Evolutionary conservation across 306 rosid species (phyloP).

Genomic region (Rubus idaeus): DNA sequence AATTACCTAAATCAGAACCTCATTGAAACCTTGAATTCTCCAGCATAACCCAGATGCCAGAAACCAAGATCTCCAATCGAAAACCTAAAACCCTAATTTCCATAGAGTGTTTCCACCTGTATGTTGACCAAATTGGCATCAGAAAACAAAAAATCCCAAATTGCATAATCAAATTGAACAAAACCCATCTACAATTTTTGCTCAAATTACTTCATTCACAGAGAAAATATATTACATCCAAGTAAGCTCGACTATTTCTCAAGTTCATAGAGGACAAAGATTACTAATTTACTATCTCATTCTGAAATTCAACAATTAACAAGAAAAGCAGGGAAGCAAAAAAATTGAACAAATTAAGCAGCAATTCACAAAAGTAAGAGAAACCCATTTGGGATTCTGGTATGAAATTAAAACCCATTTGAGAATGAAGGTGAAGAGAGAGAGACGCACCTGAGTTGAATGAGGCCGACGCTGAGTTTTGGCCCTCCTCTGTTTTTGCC

Average conservation of each 20-base stretch:
- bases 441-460: slow-evolving; percentile 6
- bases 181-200: background rate
- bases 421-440: background rate
- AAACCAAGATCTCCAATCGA: slow-evolving; percentile 34
- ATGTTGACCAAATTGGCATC: slow-evolving; percentile 37
- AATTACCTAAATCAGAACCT: slow-evolving; percentile 29
- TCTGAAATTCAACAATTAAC: background rate
- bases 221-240: background rate
- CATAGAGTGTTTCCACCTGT: slow-evolving; percentile 32
- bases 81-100: slow-evolving; percentile 59
- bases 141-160: slow-evolving; percentile 12
- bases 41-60: slow-evolving; percentile 42
- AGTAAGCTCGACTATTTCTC: background rate
- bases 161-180: background rate
- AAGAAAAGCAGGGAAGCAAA: background rate
- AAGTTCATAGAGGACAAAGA: background rate
- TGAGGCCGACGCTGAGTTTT: background rate
- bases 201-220: slow-evolving; percentile 8
- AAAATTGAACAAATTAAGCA: background rate
- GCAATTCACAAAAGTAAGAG: background rate
- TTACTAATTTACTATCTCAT: background rate
- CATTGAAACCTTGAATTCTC: slow-evolving; percentile 32
- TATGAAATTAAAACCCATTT: background rate
- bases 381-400: background rate
- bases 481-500: background rate